Percentiles rank a stretch among this genome's conserved stretches.
These are phyloP conservation scores for Candida pseudofarinosa DNA, from an alignment of 805 yeast genomes.

Conservation along the genomic window DNA sequence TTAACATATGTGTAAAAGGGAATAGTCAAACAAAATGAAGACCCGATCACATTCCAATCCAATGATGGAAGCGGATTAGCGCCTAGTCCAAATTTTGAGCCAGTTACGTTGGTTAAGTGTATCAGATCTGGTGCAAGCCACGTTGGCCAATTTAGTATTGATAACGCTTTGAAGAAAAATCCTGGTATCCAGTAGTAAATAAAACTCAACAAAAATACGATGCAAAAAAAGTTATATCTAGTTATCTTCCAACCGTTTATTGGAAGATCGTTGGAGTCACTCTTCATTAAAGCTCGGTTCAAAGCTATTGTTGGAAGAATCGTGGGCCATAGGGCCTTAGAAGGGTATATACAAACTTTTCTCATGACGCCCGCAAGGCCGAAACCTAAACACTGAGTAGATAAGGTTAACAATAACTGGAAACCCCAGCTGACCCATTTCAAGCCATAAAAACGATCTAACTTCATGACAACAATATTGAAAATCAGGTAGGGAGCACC, in stretches of 20 bases:
- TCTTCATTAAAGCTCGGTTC: constrained; percentile 36
- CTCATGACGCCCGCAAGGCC: constrained; percentile 65
- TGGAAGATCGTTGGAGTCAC: constrained; percentile 12
- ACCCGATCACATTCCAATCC: constrained; percentile 40
- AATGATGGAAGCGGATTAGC: constrained; percentile 40
- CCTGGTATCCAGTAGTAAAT: constrained; percentile 42
- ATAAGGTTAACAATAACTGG: constrained; percentile 47
- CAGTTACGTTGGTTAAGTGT: constrained; percentile 36
- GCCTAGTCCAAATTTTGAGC: constrained; percentile 36
- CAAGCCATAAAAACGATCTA: constrained; percentile 38
- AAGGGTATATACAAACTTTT: constrained; percentile 45
- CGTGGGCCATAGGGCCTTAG: constrained; percentile 43
- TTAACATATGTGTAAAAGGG: constrained; percentile 43
- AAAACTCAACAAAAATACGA: constrained; percentile 30
- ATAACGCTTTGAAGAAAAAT: constrained; percentile 34
- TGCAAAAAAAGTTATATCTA: constrained; percentile 35
- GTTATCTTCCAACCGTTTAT: constrained; percentile 42
- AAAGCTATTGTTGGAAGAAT: constrained; percentile 41
- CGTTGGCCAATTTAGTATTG: constrained; percentile 43
- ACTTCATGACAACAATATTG: constrained; percentile 41
- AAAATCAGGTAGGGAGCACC: constrained; percentile 41
- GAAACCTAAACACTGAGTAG: constrained; percentile 62
- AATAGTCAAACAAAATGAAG: constrained; percentile 36
- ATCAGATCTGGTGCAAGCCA: constrained; percentile 40
- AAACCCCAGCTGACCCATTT: constrained; percentile 48